Evolutionary conservation across 306 rosid genomes (phyloP).

Genomic region (Lagenaria siceraria): DNA sequence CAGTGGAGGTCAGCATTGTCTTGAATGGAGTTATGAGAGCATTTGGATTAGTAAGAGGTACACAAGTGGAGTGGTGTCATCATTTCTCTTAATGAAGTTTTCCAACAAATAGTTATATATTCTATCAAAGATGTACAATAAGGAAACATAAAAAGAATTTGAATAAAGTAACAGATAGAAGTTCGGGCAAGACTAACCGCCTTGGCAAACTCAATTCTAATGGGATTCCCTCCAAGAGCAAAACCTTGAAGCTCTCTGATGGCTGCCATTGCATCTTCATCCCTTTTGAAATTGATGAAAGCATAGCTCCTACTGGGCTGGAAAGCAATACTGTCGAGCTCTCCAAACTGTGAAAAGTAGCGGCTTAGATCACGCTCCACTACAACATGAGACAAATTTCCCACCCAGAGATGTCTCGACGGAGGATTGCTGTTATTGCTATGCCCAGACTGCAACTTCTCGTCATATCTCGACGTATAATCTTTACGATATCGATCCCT

Average conservation of each 20-base stretch:
- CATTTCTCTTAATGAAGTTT: not conserved
- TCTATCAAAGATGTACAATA: constrained; percentile 6
- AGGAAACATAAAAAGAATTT: constrained; percentile 15
- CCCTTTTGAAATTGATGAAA: constrained; percentile 59
- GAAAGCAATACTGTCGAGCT: constrained; percentile 66
- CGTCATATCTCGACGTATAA: constrained; percentile 19
- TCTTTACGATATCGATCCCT: constrained; percentile 27
- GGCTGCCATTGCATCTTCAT: constrained; percentile 77
- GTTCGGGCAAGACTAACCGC: constrained; percentile 89
- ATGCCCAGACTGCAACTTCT: constrained; percentile 14
- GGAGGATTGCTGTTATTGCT: constrained; percentile 33
- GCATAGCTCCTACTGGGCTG: constrained; percentile 84
- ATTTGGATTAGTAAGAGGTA: not conserved
- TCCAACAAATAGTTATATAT: not conserved
- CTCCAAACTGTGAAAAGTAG: constrained; percentile 60
- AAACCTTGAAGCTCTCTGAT: constrained; percentile 63
- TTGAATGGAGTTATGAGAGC: not conserved
- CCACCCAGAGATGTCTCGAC: constrained; percentile 88
- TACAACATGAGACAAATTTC: constrained; percentile 52
- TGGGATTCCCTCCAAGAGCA: constrained; percentile 60
- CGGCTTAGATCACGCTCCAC: constrained; percentile 53
- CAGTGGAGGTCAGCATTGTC: constrained; percentile 3
- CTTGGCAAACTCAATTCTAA: constrained; percentile 92
- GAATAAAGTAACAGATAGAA: constrained; percentile 37
- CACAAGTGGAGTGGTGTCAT: not conserved